Evolutionary conservation across 371 early-diverging fungal genomes (phyloP), one percentile per base, ranked within the genome.

Genomic region (Mucor racemosus): DNA sequence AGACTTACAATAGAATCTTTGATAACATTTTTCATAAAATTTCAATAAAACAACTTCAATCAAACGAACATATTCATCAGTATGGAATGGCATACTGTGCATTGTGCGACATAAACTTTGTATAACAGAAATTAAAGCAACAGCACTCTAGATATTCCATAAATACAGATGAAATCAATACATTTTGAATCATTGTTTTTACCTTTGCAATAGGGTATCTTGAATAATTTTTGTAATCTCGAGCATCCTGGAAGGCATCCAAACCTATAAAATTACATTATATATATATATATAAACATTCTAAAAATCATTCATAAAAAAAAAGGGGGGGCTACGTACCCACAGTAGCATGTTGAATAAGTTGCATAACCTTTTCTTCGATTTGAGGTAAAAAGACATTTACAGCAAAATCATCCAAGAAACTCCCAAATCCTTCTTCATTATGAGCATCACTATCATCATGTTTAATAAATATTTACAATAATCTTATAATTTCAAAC

Each of bases 361-460:
- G 84, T 34, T 85, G 83, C 78, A 90, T 75, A 4, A 91, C 88
- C 46, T 88, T 84, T 55, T 90, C 88, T 66, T 92, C 91, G 64
- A 92, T 87, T 58, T 89, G 87, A 11, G 92, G 92, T 38, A 93
- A 68, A 63, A 91, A 94, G 14, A 90, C 88, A 71, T 87, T 89
- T 57, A 89, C 71, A 21, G 92, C 84, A 81, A 92, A 93, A 38
- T 94, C 93, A 60, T 94, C 90, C 61, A 94, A 72, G 77, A 92
- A 94, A 36, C 78, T 81, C n/a, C 80, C 79, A 69, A 92, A 91
- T 13, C 77, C 84, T 54, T 83, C 88, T 33, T 83, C 80, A 53
- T 84, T 86, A 11, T 68, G 72, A 54, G 79, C 79, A 58, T 83
- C 81, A 35, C 84, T 80, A 56, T 38, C 5, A 31, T 53, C 5